Conservation (phyloP, 2,329 filamentous ascomycete genomes). For the Torrubiella hemipterigena region DNA sequence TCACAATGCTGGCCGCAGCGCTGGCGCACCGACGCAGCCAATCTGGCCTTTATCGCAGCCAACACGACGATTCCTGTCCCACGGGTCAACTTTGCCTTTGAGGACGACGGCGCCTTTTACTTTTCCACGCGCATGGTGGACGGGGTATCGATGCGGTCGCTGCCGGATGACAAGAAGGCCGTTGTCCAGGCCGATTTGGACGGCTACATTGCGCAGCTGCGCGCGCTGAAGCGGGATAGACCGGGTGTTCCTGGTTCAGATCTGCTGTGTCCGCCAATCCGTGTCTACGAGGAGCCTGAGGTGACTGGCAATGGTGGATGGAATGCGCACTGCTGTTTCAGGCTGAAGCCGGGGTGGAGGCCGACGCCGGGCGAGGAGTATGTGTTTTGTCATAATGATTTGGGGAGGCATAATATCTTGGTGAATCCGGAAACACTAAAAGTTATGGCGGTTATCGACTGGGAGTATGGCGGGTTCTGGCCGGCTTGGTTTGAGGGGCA, state of each 20-base stretch:
- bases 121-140: not conserved
- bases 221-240: not conserved
- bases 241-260: not conserved
- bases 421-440: not conserved
- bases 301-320: no score
- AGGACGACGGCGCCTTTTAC: not conserved
- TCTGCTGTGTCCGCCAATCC: not conserved
- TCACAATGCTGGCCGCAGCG: not conserved
- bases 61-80: not conserved
- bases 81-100: not conserved
- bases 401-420: not conserved
- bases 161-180: not conserved
- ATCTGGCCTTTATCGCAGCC: not conserved
- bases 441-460: not conserved
- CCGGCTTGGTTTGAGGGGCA: not conserved
- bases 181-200: not conserved
- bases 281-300: no score
- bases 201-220: not conserved
- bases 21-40: not conserved
- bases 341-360: not conserved
- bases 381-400: not conserved
- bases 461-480: not conserved
- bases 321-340: not conserved
- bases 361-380: no score
- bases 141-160: not conserved